These are phyloP conservation scores for Rhodotorula paludigena DNA, from an alignment of 768 basidiomycete species.

Conservation along the genomic window DNA sequence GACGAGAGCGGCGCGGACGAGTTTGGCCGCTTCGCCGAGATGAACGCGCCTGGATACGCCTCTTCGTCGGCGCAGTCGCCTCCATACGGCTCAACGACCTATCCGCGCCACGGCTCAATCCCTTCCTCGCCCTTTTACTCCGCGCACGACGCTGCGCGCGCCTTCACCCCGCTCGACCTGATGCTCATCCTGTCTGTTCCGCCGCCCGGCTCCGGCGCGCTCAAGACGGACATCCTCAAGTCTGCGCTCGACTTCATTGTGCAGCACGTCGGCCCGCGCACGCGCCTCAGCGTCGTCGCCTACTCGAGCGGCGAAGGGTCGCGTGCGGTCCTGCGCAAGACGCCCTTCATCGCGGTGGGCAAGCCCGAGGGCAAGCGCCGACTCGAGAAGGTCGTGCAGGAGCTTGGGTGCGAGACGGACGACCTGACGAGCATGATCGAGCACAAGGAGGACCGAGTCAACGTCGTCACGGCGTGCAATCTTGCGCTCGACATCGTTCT, in stretches of 20 bases:
- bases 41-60: not conserved
- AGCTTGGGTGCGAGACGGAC: constrained; percentile 49
- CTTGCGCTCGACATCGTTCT: constrained; percentile 89
- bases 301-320: constrained; percentile 75
- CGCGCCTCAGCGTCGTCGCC: constrained; percentile 82
- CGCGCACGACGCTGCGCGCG: constrained; percentile 50
- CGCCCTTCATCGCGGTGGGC: constrained; percentile 77
- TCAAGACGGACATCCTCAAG: constrained; percentile 85
- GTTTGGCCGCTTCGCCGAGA: constrained; percentile 10
- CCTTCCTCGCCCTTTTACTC: not conserved
- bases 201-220: constrained; percentile 65
- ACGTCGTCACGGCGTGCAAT: constrained; percentile 98
- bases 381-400: constrained; percentile 31
- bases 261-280: constrained; percentile 66
- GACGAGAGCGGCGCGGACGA: constrained; percentile 14
- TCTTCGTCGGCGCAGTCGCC: not conserved
- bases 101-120: not conserved
- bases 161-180: constrained; percentile 84
- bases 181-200: constrained; percentile 88
- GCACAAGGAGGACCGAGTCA: constrained; percentile 85
- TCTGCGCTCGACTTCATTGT: constrained; percentile 80
- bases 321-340: constrained; percentile 62
- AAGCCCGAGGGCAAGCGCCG: constrained; percentile 35
- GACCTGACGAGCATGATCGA: constrained; percentile 65
- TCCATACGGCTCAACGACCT: not conserved